Base-by-base conservation (phyloP, 2,329 filamentous ascomycete genomes). In the Torrubiella hemipterigena region DNA sequence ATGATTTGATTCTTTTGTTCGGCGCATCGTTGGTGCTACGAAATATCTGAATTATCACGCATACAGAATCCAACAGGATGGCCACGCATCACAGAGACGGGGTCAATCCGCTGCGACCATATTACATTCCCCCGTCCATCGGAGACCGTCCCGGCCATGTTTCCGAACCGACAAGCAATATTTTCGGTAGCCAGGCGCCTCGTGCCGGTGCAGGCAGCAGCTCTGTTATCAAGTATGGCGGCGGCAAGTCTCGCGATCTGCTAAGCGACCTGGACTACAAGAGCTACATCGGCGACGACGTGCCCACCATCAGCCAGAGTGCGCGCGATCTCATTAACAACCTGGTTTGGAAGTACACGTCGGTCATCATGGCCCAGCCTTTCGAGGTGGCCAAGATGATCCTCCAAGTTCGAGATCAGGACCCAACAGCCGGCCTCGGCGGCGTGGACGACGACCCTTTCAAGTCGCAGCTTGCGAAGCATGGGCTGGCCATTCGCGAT, bases 321-420 rank as follows among this genome's bases (percentile, higher is more conserved):
- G 65, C 80, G 26, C 83, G 81, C 50, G 77, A 80, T 39, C 61
- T 93, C 38, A 50, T 94, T 29, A 86, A 96, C 51, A 79, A 87
- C 52, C 73, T 91, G 41, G 52, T 93, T 54, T 93, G 87, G 77
- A 89, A 91, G 51, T 98, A 98, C 59, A 81, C 79, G 11, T 85
- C 80, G 35, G 78, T 94, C 16, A 57, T 96, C 48, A 77, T 94
- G 51, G 81, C 85, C 32, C 91, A 98, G 58, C 91, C 91, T 11
- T 96, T 98, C 54, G 91, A 96, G 63, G 87, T 95, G 35, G 86
- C 89, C 49, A 96, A 95, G 68, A 91, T 80, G 11, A 73, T 96
- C 34, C 61, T 98, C 44, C 91, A 98, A 58, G 75, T 86, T 31
- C 74, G 68, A 41, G 59, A 55, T 39, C 71, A 77, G 45, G 69